Conservation (phyloP, 2,329 filamentous ascomycete species). For the Incumbomyces lentus region DNA sequence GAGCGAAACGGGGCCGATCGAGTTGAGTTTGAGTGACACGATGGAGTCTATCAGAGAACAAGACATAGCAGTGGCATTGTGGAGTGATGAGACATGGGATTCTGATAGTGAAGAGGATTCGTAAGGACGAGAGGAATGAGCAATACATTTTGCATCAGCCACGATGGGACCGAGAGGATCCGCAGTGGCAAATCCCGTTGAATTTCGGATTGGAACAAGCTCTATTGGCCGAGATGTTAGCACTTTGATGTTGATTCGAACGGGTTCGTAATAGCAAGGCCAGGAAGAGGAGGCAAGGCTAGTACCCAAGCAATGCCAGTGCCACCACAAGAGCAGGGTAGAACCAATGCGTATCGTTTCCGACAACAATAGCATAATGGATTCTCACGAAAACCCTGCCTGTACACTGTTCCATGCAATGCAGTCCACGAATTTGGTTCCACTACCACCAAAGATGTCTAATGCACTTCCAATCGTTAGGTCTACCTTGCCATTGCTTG, state of each 20-base stretch:
- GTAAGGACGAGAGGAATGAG: too few relatives aligned
- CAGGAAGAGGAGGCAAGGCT: too few relatives aligned
- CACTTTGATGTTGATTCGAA: too few relatives aligned
- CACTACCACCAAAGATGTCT: slow-evolving; percentile 85
- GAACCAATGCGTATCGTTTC: background rate
- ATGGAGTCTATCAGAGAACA: background rate
- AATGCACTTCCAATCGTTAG: slow-evolving; percentile 92
- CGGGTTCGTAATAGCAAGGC: too few relatives aligned
- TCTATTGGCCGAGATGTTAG: too few relatives aligned
- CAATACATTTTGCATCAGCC: too few relatives aligned
- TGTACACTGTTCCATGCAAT: slow-evolving; percentile 64
- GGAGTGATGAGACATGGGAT: background rate
- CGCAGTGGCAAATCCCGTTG: too few relatives aligned
- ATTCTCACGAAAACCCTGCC: slow-evolving; percentile 20
- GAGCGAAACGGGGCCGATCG: background rate
- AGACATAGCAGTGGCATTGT: too few relatives aligned
- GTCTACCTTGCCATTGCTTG: slow-evolving; percentile 76
- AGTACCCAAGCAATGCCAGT: too few relatives aligned
- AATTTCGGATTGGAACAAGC: too few relatives aligned
- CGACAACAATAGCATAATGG: background rate
- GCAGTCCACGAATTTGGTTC: slow-evolving; percentile 81
- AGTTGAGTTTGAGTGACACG: background rate
- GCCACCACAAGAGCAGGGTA: background rate
- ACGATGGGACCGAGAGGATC: too few relatives aligned
- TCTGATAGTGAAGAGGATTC: too few relatives aligned